phyloP scores from a whole-genome alignment of 1,284 basidiomycete species.

The Marasmius oreades region DNA sequence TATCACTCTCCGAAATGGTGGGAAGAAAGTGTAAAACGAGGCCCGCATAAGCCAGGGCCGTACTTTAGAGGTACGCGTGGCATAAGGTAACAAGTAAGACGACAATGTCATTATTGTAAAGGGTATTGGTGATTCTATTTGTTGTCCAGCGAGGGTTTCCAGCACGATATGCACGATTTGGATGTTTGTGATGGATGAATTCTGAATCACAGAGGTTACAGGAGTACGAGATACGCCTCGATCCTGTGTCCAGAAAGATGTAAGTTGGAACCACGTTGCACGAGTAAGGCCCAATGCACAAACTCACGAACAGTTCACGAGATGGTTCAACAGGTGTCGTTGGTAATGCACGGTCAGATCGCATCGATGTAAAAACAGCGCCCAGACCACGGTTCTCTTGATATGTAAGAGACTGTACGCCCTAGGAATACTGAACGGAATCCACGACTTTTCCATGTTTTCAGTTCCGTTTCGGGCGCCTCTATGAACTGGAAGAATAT shows the following conservation, averaged over 20 bases:
- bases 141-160: conserved; percentile 28
- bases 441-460: conserved; percentile 45
- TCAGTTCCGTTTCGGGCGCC: conserved; percentile 47
- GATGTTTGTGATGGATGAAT: conserved; percentile 46
- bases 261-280: no score
- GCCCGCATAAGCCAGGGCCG: conserved; percentile 60
- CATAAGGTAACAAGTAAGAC: conserved; percentile 62
- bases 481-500: conserved; percentile 43
- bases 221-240: conserved; percentile 52
- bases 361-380: conserved; percentile 45
- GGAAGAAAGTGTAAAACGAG: conserved; percentile 51
- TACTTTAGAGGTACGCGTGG: conserved; percentile 51
- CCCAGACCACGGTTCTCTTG: conserved; percentile 50
- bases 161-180: conserved; percentile 43
- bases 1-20: conserved; percentile 44
- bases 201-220: conserved; percentile 63
- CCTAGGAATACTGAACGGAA: not conserved
- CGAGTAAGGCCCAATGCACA: conserved; percentile 30
- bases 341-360: conserved; percentile 51
- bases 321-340: conserved; percentile 41
- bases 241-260: conserved; percentile 22
- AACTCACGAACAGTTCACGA: conserved; percentile 52
- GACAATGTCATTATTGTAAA: conserved; percentile 50
- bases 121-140: conserved; percentile 31
- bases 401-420: no score